A percentile compares a stretch with the other conserved stretches of the same genome.
Evolutionary conservation across 192 early-diverging fungal genomes (phyloP).

Genomic region (Coemansia sp.): DNA sequence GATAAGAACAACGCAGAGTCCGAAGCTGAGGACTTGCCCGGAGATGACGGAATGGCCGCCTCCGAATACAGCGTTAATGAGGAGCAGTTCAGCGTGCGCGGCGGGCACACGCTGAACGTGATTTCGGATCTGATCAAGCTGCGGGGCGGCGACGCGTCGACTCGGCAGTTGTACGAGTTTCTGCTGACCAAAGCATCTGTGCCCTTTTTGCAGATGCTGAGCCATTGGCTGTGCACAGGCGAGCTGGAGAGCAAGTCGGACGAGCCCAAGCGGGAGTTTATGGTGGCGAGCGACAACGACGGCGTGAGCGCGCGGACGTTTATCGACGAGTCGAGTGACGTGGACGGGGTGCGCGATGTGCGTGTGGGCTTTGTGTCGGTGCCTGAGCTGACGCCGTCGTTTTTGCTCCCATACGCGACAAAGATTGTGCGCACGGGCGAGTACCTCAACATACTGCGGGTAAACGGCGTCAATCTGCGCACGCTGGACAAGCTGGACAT

Average conservation of each 20-base stretch:
- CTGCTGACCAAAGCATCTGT: conserved; percentile 73
- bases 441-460: conserved; percentile 90
- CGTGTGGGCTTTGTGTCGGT: conserved; percentile 29
- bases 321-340: conserved; percentile 57
- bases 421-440: conserved; percentile 91
- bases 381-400: conserved; percentile 62
- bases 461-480: conserved; percentile 60
- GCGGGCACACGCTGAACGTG: conserved; percentile 76
- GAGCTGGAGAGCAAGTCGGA: conserved; percentile 63
- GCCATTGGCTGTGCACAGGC: conserved; percentile 86
- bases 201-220: conserved; percentile 82
- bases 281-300: conserved; percentile 74
- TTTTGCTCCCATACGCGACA: conserved; percentile 70
- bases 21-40: conserved; percentile 8
- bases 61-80: conserved; percentile 8
- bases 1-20: conserved; percentile 28
- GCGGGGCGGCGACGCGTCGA: conserved; percentile 61
- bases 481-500: conserved; percentile 15
- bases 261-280: conserved; percentile 79
- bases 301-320: conserved; percentile 67
- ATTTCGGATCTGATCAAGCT: conserved; percentile 65
- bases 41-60: conserved; percentile 12
- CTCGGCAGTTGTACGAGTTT: conserved; percentile 76
- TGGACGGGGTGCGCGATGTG: no score
- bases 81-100: conserved; percentile 61